Conservation (phyloP, 371 early-diverging fungal species). For the Ordospora colligata region DNA sequence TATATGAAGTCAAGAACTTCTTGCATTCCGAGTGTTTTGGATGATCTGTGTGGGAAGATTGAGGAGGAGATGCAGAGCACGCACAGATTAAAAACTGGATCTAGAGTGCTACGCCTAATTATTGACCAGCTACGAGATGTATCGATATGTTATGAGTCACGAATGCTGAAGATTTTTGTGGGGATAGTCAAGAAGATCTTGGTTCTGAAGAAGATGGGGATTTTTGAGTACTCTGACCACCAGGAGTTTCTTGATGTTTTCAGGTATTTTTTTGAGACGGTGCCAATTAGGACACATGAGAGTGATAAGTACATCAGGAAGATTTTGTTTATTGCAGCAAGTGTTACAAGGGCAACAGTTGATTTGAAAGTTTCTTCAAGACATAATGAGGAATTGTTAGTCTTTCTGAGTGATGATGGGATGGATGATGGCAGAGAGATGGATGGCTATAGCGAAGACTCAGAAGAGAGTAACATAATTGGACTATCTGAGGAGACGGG, state of each 20-base stretch:
- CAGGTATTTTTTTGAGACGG: not conserved
- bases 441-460: not conserved
- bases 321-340: not conserved
- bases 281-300: not conserved
- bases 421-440: not conserved
- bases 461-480: no score
- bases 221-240: slow-evolving; percentile 1
- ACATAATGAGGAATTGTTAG: not conserved
- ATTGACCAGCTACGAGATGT: not conserved
- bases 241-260: slow-evolving; percentile 8
- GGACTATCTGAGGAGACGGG: not conserved
- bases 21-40: not conserved
- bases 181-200: not conserved
- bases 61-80: not conserved
- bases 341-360: not conserved
- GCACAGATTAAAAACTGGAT: not conserved
- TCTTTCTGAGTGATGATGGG: not conserved
- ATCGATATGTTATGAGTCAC: slow-evolving; percentile 5
- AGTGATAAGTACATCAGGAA: not conserved
- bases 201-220: not conserved
- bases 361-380: no score
- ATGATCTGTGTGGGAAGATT: not conserved
- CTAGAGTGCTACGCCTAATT: not conserved
- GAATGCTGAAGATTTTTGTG: not conserved
- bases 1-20: not conserved